Evolutionary conservation across 2,329 filamentous ascomycete species (phyloP), one percentile per base, ranked within the genome.

Genomic region (Acarospora socialis): DNA sequence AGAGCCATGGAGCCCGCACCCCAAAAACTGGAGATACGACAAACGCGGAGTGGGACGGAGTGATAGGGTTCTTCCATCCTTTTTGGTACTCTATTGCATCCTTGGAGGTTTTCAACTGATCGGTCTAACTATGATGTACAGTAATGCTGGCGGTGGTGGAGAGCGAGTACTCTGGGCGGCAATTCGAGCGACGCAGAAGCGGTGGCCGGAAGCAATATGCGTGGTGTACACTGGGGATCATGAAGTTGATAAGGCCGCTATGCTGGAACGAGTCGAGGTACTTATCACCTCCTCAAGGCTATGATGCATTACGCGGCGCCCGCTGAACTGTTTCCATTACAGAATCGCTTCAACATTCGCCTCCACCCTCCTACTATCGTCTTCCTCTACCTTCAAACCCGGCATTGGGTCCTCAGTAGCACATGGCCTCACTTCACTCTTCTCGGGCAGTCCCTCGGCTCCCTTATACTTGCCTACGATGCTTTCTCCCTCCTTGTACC

Each of bases 121-220:
- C 13, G 10, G 27, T 21, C 24, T 43, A 17, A 40, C 22, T 34
- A 12, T 30, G 21, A 8, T n/a, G 16, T 21, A 21, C 38, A 90
- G 81, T 57, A 95, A 98, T 61, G 90, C 90, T 30, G 90, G 90
- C 34, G 90, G 90, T 17, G 90, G 90, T 38, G 90, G 90, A 40
- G 90, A 98, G 59, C 70, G 90, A 53, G 90, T 98, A 25, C 72
- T 98, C 16, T 98, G 92, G 83, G 87, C 86, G 34, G 90, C 90
- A 7, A 81, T 98, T 38, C 73, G 82, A 38, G 83, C 87, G 23
- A 94, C 83, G 2, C 90, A 95, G 57, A 70, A 76, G 46, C 72
- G 78, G 43, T 94, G 82, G 75, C 90, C 87, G 2, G 78, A 77
- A 38, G 83, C 84, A 24, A 79, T 86, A 48, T 92, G 86, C 47